phyloP scores from a whole-genome alignment of 2,329 filamentous ascomycete species.

The Daldinia eschscholtzii region DNA sequence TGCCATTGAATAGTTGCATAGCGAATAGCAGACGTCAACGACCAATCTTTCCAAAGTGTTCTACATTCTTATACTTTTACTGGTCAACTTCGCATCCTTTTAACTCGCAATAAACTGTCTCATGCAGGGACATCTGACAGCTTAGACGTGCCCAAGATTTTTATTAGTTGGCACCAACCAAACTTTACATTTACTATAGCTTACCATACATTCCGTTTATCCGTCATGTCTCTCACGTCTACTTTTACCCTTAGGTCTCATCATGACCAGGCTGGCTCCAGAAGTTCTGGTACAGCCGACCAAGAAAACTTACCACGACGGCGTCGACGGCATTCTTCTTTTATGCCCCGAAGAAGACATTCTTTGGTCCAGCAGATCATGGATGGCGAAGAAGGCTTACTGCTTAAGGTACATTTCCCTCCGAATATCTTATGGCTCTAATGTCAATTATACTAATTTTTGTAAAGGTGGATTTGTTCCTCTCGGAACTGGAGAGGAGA shows the following conservation, averaged over 20 bases:
- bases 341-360: constrained; percentile 66
- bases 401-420: constrained; percentile 64
- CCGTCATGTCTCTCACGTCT: constrained; percentile 52
- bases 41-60: constrained; percentile 35
- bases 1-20: constrained; percentile 27
- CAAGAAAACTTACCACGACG: constrained; percentile 52
- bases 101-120: constrained; percentile 22
- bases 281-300: constrained; percentile 58
- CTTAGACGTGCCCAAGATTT: constrained; percentile 25
- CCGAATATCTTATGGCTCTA: not conserved
- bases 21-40: constrained; percentile 4
- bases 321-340: constrained; percentile 69
- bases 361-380: constrained; percentile 71
- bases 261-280: constrained; percentile 54
- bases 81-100: constrained; percentile 29
- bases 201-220: constrained; percentile 11
- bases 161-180: constrained; percentile 38
- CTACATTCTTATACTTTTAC: constrained; percentile 27
- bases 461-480: constrained; percentile 78
- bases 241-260: constrained; percentile 50
- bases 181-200: constrained; percentile 13
- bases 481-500: constrained; percentile 86
- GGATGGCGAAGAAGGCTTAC: constrained; percentile 71
- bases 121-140: constrained; percentile 40
- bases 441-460: constrained; percentile 30